Evolutionary conservation across 495 filamentous ascomycete genomes (phyloP), one percentile per base, ranked within the genome.

Genomic region (Physcia stellaris): DNA sequence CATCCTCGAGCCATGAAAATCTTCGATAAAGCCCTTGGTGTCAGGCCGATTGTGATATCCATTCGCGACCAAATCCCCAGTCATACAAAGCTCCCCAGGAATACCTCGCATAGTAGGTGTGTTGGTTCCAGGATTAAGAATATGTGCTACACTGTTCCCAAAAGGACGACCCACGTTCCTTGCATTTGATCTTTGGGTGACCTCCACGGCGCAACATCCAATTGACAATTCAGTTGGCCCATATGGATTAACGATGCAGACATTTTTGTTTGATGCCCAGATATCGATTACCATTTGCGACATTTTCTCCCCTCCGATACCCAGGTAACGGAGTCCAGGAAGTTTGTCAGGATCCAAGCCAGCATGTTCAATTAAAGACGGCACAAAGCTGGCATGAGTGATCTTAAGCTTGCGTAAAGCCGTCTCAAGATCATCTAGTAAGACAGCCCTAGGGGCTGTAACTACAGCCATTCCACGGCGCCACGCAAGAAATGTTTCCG

Each of bases 181-280:
- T 1, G 84, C 63, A 37, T 80, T 81, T 6, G 81, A 84, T 35
- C 75, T 75, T 16, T 56, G 47, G 1, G 75, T 75, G 24, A 94
- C 80, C 24, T 77, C 68, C 7, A 77, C 73, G 43, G 77, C 86
- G 57, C 86, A 85, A 30, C 80, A 78, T 3, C 87, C 87, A 47
- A 95, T 94, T 0, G 87, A 93, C 0, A 80, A 76, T 53, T 95
- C 87, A 0, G 86, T 94, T 1, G 87, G 87, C 4, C 87, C 87
- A 37, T 82, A 82, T 2, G 63, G 63, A 35, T 68, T 68, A 24
- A 57, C 60, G 20, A 68, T 53, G 5, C 57, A 53, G 17, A 61
- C 56, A 37, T 61, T 41, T n/a, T n/a, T n/a, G 1, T 45, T 41
- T 3, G 42, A 39, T 7, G 59, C 61, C 64, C 64, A 68, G 2